These are phyloP conservation scores for Hansenula sp. DNA, from an alignment of 1,139 yeast genomes.

Conservation along the genomic window DNA sequence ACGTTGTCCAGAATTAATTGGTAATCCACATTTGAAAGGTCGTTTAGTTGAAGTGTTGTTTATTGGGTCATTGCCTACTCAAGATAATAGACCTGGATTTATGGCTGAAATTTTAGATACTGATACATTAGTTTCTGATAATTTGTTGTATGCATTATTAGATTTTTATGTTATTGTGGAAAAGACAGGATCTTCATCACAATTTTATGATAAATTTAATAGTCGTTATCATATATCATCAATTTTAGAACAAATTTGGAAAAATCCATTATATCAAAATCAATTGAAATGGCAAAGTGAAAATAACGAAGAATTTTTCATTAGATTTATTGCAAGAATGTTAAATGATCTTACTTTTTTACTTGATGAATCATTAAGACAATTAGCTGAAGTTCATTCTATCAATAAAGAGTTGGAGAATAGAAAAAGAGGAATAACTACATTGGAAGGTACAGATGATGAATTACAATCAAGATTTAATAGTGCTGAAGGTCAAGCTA, in stretches of 20 bases:
- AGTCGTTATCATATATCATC: constrained; percentile 82
- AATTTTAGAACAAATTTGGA: constrained; percentile 82
- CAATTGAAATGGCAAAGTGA: constrained; percentile 68
- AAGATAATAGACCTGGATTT: constrained; percentile 65
- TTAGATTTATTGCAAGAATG: constrained; percentile 90
- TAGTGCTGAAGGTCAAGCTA: constrained; percentile 71
- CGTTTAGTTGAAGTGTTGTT: constrained; percentile 77
- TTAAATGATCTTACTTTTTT: constrained; percentile 90
- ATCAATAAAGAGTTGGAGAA: constrained; percentile 55
- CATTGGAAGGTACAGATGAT: constrained; percentile 48
- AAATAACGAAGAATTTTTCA: constrained; percentile 72
- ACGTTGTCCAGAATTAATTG: constrained; percentile 80
- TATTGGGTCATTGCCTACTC: constrained; percentile 62
- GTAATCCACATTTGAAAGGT: constrained; percentile 92
- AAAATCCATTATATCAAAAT: constrained; percentile 57
- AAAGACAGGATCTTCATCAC: constrained; percentile 92
- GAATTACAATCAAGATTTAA: constrained; percentile 55
- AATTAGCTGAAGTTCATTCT: constrained; percentile 71
- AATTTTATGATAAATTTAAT: constrained; percentile 93
- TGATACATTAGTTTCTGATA: constrained; percentile 57
- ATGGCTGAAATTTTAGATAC: constrained; percentile 62
- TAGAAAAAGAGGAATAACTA: constrained; percentile 36
- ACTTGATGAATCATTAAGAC: constrained; percentile 84
- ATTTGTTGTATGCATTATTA: constrained; percentile 75
- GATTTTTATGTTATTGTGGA: constrained; percentile 94